phyloP scores from a whole-genome alignment of 768 basidiomycete species.

The Pleurotus platypus region DNA sequence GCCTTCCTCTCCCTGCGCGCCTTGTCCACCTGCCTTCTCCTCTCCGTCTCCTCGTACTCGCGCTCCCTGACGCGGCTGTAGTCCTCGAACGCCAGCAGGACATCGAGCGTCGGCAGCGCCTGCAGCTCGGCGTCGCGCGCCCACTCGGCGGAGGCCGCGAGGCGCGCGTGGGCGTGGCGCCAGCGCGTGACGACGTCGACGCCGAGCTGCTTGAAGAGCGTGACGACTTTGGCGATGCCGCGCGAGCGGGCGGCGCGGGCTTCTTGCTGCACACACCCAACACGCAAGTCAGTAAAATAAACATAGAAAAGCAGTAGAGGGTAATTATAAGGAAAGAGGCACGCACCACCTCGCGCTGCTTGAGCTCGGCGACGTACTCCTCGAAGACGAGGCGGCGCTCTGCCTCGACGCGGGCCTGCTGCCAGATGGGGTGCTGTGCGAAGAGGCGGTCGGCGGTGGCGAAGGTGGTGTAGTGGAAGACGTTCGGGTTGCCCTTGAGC shows the following conservation, averaged over 20 bases:
- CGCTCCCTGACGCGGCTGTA: constrained; percentile 87
- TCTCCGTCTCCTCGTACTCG: constrained; percentile 86
- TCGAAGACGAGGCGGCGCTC: constrained; percentile 89
- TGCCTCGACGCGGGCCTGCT: constrained; percentile 76
- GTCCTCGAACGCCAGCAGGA: constrained; percentile 91
- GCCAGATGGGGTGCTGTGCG: constrained; percentile 87
- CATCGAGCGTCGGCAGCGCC: constrained; percentile 85
- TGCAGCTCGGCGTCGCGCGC: constrained; percentile 71
- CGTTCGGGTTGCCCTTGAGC: constrained; percentile 82
- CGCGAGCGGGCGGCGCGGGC: constrained; percentile 71
- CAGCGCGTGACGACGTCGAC: constrained; percentile 95
- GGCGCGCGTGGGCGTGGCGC: constrained; percentile 76
- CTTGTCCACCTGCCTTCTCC: constrained; percentile 78
- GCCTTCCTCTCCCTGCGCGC: constrained; percentile 84
- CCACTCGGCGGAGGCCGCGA: constrained; percentile 80
- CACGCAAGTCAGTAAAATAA: too few species aligned
- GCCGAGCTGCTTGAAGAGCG: constrained; percentile 80
- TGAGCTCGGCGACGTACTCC: constrained; percentile 85
- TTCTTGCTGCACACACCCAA: constrained; percentile 53
- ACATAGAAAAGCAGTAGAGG: too few species aligned
- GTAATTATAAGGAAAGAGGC: too few species aligned
- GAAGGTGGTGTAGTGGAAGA: constrained; percentile 91
- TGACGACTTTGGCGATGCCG: constrained; percentile 79
- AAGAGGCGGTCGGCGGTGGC: constrained; percentile 85
- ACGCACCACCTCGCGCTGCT: constrained; percentile 85